Evolutionary conservation across 2,329 filamentous ascomycete genomes (phyloP), one percentile per base, ranked within the genome.

Genomic region (Tolypocladium album): DNA sequence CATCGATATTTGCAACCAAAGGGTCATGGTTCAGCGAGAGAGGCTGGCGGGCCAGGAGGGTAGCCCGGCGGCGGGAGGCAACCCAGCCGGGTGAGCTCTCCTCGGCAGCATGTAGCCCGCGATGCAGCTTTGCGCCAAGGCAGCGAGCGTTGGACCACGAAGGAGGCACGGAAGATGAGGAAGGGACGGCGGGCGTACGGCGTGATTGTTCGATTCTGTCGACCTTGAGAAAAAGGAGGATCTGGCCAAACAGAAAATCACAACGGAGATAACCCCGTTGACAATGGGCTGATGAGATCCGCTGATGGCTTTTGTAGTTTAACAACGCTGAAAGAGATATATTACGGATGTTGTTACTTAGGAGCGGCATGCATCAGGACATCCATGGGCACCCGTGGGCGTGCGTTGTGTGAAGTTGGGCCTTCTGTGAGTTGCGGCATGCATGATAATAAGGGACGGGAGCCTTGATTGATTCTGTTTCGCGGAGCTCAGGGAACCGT

Each of bases 1-100:
- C 59, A 87, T 88, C 66, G 85, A 88, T 70, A 86, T 88, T 59
- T 87, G 84, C 69, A 88, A 88, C 66, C 79, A 86, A 68, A 76
- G 85, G 57, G 84, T 87, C 62, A 87, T 87, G 77, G 76, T 86
- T 58, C 82, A 85, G 69, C 75, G 83, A 57, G 80, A 84, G 67
- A 76, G 80, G 62, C 74, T 87, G 17, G 71, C 68, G 36, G 66
- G 66, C 34, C 58, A 62, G 34, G 71, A 70, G 57, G 71, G 65
- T 34, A 68, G 64, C 55, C 60, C 63, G 43, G 64, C 67, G 47
- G 63, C 66, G 40, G 68, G 65, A 4, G 67, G 65, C 50, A 71
- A 66, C 40, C 64, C 69, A 55, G 63, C 66, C 52, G 58, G 67
- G 62, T 67, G 60, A 58, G 58, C 58, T 47, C 59, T 47, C 56